Evolutionary conservation across 2,329 filamentous ascomycete genomes (phyloP), one percentile per base, ranked within the genome.

Genomic region (Epichloe hybrida): DNA sequence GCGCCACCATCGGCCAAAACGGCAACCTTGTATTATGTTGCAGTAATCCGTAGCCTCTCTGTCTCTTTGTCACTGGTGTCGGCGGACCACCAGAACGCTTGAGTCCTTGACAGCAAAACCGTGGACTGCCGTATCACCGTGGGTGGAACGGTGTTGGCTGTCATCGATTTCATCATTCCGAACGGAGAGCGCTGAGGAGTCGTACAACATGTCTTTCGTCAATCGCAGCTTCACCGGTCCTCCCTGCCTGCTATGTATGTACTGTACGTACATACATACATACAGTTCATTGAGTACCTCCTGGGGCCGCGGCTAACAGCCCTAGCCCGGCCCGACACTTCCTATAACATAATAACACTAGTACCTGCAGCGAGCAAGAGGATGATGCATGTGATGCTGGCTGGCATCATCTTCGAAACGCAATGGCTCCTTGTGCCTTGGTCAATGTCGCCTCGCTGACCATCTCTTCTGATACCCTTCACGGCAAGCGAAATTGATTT

Each of bases 1-100:
- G 27, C 49, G 49, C 52, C 49, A 47, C 44, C 37, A 43, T 46
- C 45, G 41, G 50, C 50, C 50, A 34, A 42, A 51, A 51, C 44
- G 34, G 45, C 50, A 46, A 46, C 15, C 34, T 40, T 40, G 31
- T 9, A 6, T 21, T 21, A 21, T 21, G 20, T 21, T 21, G 20
- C 3, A 5, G 21, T 23, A 21, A 21, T 21, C 21, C 5, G 21
- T 23, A 7, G 27, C 12, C 37, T 31, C 31, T 31, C 31, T 31
- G 31, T 3, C 31, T n/a, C 41, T 40, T 20, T 13, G 17, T 41
- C 39, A 36, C n/a, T 11, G 11, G n/a, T 9, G 9, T 45, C 27
- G 17, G 20, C 12, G 13, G 11, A 45, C 34, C 42, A 45, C 42
- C 27, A 17, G 20, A 34, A 35, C n/a, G 27, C 42, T 45, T 20